Evolutionary conservation across 106 monocot genomes (phyloP).

Genomic region (Dioscorea zingiberensis): DNA sequence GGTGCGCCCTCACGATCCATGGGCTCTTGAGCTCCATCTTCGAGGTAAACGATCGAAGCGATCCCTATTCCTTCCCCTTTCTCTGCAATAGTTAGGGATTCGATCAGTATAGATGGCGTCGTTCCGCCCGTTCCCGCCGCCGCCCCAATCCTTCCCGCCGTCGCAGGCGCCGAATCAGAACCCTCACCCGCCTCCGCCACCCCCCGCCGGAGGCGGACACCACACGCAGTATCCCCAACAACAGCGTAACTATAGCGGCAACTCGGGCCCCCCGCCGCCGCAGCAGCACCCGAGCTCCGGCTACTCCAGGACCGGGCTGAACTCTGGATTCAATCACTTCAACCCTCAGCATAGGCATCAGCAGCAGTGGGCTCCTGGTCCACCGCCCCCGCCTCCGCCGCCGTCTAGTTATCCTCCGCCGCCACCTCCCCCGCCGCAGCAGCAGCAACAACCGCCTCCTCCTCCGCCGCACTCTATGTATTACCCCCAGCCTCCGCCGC

Average conservation of each 20-base stretch:
- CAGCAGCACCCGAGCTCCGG: neutral
- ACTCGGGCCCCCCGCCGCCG: neutral
- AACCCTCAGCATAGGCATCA: neutral
- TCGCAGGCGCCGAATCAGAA: neutral
- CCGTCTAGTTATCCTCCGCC: neutral
- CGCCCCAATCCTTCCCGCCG: neutral
- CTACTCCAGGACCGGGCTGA: neutral
- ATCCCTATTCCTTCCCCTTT: too few relatives aligned
- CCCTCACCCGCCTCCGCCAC: slow-evolving; percentile 1
- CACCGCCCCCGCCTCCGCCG: neutral
- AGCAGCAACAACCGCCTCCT: neutral
- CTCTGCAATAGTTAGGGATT: neutral
- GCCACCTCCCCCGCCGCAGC: neutral
- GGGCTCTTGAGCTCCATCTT: too few relatives aligned
- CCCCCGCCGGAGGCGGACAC: neutral
- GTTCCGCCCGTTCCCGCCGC: neutral
- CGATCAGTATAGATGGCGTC: neutral
- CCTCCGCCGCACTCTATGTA: neutral
- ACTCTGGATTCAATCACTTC: too few relatives aligned
- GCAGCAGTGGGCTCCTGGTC: neutral
- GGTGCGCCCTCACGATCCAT: too few relatives aligned
- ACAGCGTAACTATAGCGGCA: slow-evolving; percentile 1
- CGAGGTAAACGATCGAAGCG: too few relatives aligned
- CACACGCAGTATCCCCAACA: neutral
- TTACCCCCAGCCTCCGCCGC: neutral